Conservation (phyloP, 75 land plant species). For the Isoetes taiwanensis region DNA sequence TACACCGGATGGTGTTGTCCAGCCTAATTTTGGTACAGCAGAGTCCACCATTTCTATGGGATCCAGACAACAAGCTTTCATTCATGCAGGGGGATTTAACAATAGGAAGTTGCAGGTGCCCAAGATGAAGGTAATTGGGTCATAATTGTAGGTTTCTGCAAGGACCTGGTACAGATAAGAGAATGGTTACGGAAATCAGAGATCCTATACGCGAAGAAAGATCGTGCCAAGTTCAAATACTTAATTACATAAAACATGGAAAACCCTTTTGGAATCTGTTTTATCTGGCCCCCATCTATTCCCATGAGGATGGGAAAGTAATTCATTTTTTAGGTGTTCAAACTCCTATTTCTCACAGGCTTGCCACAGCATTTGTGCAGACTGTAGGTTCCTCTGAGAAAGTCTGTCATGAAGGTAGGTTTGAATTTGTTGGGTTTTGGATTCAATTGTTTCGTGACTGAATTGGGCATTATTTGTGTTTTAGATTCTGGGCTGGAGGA, state of each 20-base stretch:
- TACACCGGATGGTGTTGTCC: no score
- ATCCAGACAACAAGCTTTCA: no score
- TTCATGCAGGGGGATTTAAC: no score
- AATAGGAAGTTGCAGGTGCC: no score
- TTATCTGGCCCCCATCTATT: conserved; percentile 68
- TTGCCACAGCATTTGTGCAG: conserved; percentile 1
- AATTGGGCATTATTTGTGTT: no score
- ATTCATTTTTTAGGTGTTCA: conserved; percentile 77
- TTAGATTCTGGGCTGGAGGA: conserved; percentile 35
- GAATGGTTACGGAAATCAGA: conserved; percentile 59
- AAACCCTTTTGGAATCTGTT: conserved; percentile 73
- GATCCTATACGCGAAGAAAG: conserved; percentile 75
- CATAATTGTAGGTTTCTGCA: conserved; percentile 71
- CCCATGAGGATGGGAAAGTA: conserved; percentile 52
- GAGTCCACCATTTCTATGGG: no score
- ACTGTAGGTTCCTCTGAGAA: no score
- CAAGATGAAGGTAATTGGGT: no score
- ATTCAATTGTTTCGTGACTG: no score
- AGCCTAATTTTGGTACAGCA: no score
- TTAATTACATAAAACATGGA: conserved; percentile 74
- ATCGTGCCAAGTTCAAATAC: conserved; percentile 40
- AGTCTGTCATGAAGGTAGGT: no score
- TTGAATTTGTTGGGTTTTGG: no score
- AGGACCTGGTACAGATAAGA: conserved; percentile 63
- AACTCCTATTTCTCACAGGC: conserved; percentile 34